phyloP scores from a whole-genome alignment of 2,329 filamentous ascomycete genomes.

The Verticillium longisporum region DNA sequence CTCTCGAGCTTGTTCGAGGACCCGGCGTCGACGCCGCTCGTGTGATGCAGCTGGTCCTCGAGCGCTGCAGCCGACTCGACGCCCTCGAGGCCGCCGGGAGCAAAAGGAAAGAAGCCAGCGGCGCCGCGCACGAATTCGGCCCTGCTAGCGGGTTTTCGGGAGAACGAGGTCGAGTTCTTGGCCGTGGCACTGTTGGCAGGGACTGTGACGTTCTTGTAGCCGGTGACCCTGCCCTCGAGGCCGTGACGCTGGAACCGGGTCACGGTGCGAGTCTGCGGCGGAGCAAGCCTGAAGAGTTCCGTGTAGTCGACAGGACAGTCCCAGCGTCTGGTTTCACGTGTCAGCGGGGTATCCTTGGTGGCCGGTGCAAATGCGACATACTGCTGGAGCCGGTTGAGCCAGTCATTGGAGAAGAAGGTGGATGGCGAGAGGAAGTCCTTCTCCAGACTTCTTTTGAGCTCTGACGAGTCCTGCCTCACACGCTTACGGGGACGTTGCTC shows the following conservation, averaged over 20 bases:
- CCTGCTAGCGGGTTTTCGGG: constrained; percentile 76
- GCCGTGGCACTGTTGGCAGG: constrained; percentile 83
- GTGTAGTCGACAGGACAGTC: constrained; percentile 72
- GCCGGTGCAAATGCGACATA: constrained; percentile 20
- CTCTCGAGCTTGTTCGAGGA: constrained; percentile 60
- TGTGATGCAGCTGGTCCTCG: constrained; percentile 62
- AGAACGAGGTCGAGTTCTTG: constrained; percentile 88
- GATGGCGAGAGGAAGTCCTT: constrained; percentile 73
- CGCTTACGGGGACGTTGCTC: constrained; percentile 32
- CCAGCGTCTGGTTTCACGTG: constrained; percentile 49
- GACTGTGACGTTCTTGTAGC: constrained; percentile 90
- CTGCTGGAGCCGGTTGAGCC: constrained; percentile 86
- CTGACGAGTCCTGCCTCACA: constrained; percentile 46
- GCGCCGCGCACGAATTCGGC: constrained; percentile 90
- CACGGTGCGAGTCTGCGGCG: constrained; percentile 90
- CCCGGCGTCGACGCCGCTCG: constrained; percentile 39
- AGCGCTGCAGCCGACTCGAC: constrained; percentile 80
- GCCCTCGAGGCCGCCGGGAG: constrained; percentile 80
- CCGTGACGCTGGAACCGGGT: constrained; percentile 89
- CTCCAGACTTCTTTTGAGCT: constrained; percentile 66
- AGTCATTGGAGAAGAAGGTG: constrained; percentile 70
- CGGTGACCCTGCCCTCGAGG: constrained; percentile 84
- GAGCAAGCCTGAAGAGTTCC: constrained; percentile 80
- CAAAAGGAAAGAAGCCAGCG: constrained; percentile 90
- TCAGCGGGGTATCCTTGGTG: neutral